Base-by-base conservation (phyloP, 169 alveolate species). In the Theileria equi region DNA sequence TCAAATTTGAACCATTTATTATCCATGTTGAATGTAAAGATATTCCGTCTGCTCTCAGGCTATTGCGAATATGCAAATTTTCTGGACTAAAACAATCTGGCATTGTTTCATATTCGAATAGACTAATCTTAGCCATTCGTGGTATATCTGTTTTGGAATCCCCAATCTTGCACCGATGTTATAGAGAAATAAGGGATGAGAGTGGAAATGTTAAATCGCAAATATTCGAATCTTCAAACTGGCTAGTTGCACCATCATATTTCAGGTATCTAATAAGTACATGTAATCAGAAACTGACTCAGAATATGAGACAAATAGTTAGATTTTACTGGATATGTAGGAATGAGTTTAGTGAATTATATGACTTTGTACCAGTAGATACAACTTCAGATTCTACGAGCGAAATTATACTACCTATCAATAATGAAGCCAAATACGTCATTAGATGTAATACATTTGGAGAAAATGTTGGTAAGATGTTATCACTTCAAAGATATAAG, bases 1-100 rank as follows among this genome's bases (percentile, higher is more conserved):
- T 86, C 38, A 86, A 86, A 70, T 81, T 81, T 25, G 92, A 86
- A 60, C 82, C 92, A 25, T 86, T 86, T 23, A 58, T 86, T n/a
- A 43, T 86, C 16, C 92, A 86, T 61, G 81, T 86, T 1, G 85
- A 86, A 41, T 86, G 88, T 48, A 53, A 28, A 2, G 38, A 58
- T 44, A 25, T 86, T 29, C 61, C 34, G 19, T 80, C 68, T 53
- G 90, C 90, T 5, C 29, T 66, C 19, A 58, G 48, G 25, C 62
- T 86, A n/a, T 57, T 86, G 28, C 65, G 81, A 17, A 16, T 86
- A 23, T 77, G 81, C 11, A 74, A 74, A 52, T n/a, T 28, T 31
- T 49, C 79, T 25, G 92, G 92, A 0, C 65, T 86, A 36, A 86
- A 86, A 59, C 90, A 86, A 55, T 81, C 90, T 19, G 92, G 92